A percentile compares a stretch with the other conserved stretches of the same genome.
These are phyloP conservation scores for Oemleria cerasiformis DNA, from an alignment of 306 rosid genomes.

Conservation along the genomic window DNA sequence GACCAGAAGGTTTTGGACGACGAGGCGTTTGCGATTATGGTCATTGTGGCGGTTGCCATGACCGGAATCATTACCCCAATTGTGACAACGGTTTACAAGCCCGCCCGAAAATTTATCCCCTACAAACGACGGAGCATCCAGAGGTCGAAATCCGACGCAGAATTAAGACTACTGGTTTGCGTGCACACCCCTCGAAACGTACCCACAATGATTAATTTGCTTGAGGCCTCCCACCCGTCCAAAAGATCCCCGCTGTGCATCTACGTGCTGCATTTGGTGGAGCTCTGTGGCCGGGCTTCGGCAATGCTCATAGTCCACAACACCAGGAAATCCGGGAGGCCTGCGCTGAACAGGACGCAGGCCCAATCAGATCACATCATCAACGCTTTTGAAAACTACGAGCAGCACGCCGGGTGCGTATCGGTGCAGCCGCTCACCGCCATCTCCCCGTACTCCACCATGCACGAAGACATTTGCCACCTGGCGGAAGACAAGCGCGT, in stretches of 20 bases:
- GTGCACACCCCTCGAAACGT: constrained; percentile 80
- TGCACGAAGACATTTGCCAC: constrained; percentile 86
- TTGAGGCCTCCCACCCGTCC: constrained; percentile 78
- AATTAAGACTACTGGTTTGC: constrained; percentile 62
- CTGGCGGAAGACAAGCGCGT: constrained; percentile 79
- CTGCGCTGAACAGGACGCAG: constrained; percentile 60
- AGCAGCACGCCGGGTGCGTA: constrained; percentile 52
- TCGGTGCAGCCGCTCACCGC: constrained; percentile 75
- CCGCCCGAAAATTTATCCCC: constrained; percentile 44
- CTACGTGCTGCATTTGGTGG: constrained; percentile 78
- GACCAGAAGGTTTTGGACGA: constrained; percentile 83
- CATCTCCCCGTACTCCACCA: constrained; percentile 83
- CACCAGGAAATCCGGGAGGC: constrained; percentile 46
- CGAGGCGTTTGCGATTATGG: constrained; percentile 79
- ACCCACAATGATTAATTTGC: constrained; percentile 80
- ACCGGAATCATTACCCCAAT: constrained; percentile 61
- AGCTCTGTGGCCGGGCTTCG: constrained; percentile 88
- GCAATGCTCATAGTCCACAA: constrained; percentile 96
- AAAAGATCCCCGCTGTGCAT: constrained; percentile 67
- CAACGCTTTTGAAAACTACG: constrained; percentile 72
- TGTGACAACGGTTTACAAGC: constrained; percentile 56
- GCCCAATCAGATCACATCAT: constrained; percentile 93
- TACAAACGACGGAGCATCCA: constrained; percentile 75
- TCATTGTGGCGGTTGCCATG: constrained; percentile 65
- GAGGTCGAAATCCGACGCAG: constrained; percentile 51